Percentiles rank a stretch among this genome's conserved stretches.
Evolutionary conservation across 352 stramenopile genomes (phyloP).

Genomic region (Lagenidium sp.): DNA sequence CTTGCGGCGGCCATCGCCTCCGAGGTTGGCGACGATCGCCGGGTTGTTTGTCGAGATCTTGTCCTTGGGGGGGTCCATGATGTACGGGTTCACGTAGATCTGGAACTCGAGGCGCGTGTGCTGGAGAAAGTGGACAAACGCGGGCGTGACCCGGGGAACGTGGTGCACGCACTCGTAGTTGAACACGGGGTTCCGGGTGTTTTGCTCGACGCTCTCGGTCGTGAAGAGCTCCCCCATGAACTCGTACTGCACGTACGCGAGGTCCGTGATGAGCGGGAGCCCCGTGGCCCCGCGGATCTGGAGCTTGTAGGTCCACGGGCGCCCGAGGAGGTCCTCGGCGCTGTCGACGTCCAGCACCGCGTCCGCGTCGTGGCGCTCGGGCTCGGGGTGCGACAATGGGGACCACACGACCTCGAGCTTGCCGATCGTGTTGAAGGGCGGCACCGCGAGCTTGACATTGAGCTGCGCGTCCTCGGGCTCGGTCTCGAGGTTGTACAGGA

Average conservation of each 20-base stretch:
- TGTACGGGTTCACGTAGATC: conserved; percentile 86
- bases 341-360: conserved; percentile 65
- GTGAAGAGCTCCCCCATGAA: conserved; percentile 90
- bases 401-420: conserved; percentile 89
- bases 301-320: conserved; percentile 88
- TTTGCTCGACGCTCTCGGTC: conserved; percentile 87
- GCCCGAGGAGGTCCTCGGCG: conserved; percentile 73
- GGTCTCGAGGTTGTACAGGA: conserved; percentile 90
- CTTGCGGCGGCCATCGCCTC: conserved; percentile 30
- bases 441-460: conserved; percentile 87
- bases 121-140: conserved; percentile 84
- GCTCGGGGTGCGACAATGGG: conserved; percentile 69
- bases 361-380: conserved; percentile 55
- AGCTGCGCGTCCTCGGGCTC: conserved; percentile 85
- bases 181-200: conserved; percentile 81
- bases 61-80: conserved; percentile 79
- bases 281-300: conserved; percentile 75
- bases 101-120: conserved; percentile 78
- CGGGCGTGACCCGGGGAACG: conserved; percentile 76
- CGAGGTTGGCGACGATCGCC: conserved; percentile 55
- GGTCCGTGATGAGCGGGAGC: conserved; percentile 83
- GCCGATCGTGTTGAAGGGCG: conserved; percentile 90
- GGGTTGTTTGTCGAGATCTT: conserved; percentile 70
- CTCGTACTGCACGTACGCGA: conserved; percentile 91
- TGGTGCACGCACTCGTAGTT: conserved; percentile 88